Conservation (phyloP, 768 basidiomycete genomes). For the Gymnopilus junonius region DNA sequence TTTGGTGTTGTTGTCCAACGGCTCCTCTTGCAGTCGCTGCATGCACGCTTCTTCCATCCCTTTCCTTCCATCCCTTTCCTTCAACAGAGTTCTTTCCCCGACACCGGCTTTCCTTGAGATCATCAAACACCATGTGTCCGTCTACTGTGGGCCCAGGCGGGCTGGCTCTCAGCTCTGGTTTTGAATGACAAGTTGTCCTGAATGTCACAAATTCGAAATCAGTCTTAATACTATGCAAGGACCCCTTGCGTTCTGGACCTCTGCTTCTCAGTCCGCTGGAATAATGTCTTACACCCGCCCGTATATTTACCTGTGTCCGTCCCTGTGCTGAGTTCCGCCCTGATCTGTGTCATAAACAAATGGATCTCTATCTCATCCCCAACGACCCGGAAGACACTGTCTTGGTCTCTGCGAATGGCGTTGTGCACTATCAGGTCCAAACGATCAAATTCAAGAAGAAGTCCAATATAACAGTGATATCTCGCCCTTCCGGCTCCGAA, state of each 20-base stretch:
- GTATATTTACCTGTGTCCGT: background rate
- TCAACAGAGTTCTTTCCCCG: background rate
- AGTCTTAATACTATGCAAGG: constrained; percentile 6
- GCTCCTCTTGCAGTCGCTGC: background rate
- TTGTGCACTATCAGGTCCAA: constrained; percentile 51
- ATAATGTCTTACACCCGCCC: constrained; percentile 8
- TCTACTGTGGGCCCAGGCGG: background rate
- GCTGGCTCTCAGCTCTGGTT: background rate
- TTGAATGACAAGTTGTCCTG: background rate
- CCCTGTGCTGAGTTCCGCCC: background rate
- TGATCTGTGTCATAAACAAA: constrained; percentile 18
- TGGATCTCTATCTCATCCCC: constrained; percentile 58
- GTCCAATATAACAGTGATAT: constrained; percentile 42
- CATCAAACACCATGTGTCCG: background rate
- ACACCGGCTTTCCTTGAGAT: background rate
- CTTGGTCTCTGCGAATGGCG: constrained; percentile 54
- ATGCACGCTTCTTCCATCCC: background rate
- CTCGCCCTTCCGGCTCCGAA: constrained; percentile 39
- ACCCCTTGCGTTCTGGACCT: background rate
- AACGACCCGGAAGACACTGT: constrained; percentile 54
- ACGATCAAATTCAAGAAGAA: constrained; percentile 40
- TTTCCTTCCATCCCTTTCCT: background rate
- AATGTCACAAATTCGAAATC: constrained; percentile 11
- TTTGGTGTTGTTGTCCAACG: constrained; percentile 20
- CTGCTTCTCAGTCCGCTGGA: background rate